A percentile compares a stretch with the other conserved stretches of the same genome.
These are phyloP conservation scores for Dendrobium chrysotoxum DNA, from an alignment of 106 monocot genomes.

Conservation along the genomic window DNA sequence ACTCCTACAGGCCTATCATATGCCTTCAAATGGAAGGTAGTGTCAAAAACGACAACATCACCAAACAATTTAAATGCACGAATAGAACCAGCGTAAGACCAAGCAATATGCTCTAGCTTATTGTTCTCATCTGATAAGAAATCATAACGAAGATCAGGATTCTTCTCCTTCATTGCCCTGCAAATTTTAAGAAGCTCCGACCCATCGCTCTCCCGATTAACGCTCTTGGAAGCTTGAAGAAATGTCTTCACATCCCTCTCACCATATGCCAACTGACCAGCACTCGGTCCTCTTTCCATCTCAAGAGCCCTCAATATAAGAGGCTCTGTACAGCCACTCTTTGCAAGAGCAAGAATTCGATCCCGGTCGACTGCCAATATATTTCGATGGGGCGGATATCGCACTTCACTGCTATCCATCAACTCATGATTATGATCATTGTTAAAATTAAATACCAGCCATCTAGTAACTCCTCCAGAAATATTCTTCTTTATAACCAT, in stretches of 20 bases:
- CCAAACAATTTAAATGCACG: constrained; percentile 62
- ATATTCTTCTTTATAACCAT: constrained; percentile 80
- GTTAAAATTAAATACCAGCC: constrained; percentile 65
- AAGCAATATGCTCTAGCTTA: constrained; percentile 64
- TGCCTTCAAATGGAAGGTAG: constrained; percentile 36
- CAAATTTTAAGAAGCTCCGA: constrained; percentile 60
- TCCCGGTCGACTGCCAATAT: constrained; percentile 58
- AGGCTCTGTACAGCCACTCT: constrained; percentile 47
- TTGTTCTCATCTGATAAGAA: constrained; percentile 39
- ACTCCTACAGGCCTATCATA: constrained; percentile 54
- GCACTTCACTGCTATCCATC: constrained; percentile 43
- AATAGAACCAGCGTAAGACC: constrained; percentile 70
- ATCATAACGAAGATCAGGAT: constrained; percentile 70
- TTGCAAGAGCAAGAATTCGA: constrained; percentile 49
- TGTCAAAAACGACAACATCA: constrained; percentile 74
- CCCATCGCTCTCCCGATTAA: constrained; percentile 62
- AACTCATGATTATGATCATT: constrained; percentile 82
- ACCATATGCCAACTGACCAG: constrained; percentile 49
- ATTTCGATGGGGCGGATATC: constrained; percentile 34
- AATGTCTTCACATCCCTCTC: constrained; percentile 75
- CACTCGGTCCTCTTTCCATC: constrained; percentile 48
- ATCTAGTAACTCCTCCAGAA: constrained; percentile 29
- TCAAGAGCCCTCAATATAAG: constrained; percentile 71
- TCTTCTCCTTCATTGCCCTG: constrained; percentile 71
- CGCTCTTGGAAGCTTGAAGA: constrained; percentile 51